Conservation (phyloP, 228 moss, liverwort and hornwort genomes). For the Sphagnum fallax region DNA sequence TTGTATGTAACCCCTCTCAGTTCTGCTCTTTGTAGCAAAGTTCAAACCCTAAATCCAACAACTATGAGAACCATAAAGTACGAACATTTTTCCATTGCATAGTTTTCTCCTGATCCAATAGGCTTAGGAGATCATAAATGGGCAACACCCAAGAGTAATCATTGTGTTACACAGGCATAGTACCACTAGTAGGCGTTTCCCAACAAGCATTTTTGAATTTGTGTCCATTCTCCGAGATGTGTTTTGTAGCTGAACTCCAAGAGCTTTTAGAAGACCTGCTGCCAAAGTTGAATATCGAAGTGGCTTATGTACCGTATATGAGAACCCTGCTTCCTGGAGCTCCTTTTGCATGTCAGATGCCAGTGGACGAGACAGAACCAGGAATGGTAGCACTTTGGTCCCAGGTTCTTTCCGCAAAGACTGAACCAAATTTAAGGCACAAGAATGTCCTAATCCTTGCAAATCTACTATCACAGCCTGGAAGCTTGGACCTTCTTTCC, state of each 20-base stretch:
- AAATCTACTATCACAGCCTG: constrained; percentile 71
- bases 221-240: constrained; percentile 23
- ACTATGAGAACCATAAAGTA: no score
- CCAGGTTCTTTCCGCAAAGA: constrained; percentile 23
- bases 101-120: no score
- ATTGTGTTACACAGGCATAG: not conserved
- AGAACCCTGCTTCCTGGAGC: constrained; percentile 49
- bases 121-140: no score
- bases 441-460: constrained; percentile 46
- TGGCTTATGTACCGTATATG: constrained; percentile 67
- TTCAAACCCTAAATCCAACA: no score
- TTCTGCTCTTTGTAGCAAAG: no score
- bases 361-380: constrained; percentile 55
- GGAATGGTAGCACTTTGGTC: constrained; percentile 24
- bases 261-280: constrained; percentile 48
- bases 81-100: no score
- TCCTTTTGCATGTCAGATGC: constrained; percentile 33
- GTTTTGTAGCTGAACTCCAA: constrained; percentile 46
- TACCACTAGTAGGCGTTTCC: constrained; percentile 66
- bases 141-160: no score
- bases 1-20: no score
- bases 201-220: constrained; percentile 55
- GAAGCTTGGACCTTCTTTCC: constrained; percentile 25
- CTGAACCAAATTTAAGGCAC: constrained; percentile 39
- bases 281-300: constrained; percentile 65